Evolutionary conservation across 768 basidiomycete genomes (phyloP), one percentile per base, ranked within the genome.

Genomic region (Leccinum subgranulosum): DNA sequence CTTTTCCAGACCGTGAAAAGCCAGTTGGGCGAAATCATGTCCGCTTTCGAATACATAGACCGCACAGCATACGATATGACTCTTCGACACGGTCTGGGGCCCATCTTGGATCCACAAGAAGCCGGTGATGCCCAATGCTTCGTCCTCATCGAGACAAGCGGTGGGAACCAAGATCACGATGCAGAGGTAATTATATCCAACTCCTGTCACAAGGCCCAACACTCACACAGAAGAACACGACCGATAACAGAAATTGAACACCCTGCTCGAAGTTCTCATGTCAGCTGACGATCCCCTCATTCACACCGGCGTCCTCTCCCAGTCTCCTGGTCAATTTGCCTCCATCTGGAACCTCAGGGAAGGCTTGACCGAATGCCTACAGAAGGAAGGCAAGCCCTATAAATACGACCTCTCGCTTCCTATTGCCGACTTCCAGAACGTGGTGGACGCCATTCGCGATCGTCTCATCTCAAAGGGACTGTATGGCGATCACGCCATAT

Each of bases 341-440:
- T 87, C 90, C 0, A 74, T 99, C 2, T 98, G 97, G 97, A 84
- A 86, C 0, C 77, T 98, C 19, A 88, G 96, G 27, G 97, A 99
- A 75, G 87, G 90, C 15, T 81, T 98, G 25, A 85, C 97, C 2
- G 97, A 99, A 72, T 91, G 94, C 5, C 83, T 90, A 4, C 90
- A 90, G 39, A 98, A 98, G 69, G 87, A 92, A 70, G 97, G 97
- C 45, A 94, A 93, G 64, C 86, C 88, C 6, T 98, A 98, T 79
- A 99, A 99, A 76, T 99, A 98, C 69, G 94, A 97, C 66, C 83
- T 99, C 47, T 94, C 92, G 11, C 84, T 98, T 14, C 95, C 95
- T 6, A 78, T 94, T 4, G 81, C 84, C 19, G 82, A 84, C 60
- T 98, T 98, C 81, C 87, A 98, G 74, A 80, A 81, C 8, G 85